Evolutionary conservation across 768 basidiomycete genomes (phyloP).

Genomic region (Rhodotorula sphaerocarpa): DNA sequence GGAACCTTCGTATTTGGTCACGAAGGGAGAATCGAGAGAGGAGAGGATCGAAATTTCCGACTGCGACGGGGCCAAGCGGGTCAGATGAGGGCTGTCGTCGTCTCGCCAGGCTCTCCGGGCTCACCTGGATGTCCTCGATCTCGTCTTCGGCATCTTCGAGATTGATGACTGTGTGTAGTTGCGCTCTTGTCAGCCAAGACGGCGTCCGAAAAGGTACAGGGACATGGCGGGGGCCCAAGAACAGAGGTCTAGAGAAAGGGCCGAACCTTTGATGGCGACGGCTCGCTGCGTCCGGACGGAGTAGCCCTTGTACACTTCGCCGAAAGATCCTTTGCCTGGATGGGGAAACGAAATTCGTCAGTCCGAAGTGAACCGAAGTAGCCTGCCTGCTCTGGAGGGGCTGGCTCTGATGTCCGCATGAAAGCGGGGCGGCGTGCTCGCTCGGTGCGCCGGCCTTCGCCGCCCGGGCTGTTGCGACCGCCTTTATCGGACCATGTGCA

Average conservation of each 20-base stretch:
- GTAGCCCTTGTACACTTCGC: conserved; percentile 98
- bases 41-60: conserved; percentile 98
- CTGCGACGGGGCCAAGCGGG: conserved; percentile 42
- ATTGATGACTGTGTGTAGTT: conserved; percentile 74
- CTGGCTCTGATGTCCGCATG: no score
- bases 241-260: no score
- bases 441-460: no score
- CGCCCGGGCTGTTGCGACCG: no score
- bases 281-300: conserved; percentile 93
- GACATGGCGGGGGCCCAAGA: no score
- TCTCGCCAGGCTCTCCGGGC: background rate
- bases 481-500: no score
- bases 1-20: conserved; percentile 92
- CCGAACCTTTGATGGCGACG: conserved; percentile 76
- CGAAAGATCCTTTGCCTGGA: conserved; percentile 93
- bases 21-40: conserved; percentile 88
- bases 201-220: no score
- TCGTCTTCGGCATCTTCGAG: conserved; percentile 98
- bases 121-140: conserved; percentile 80
- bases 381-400: no score
- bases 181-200: no score
- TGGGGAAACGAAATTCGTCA: background rate
- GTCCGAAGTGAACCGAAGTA: no score
- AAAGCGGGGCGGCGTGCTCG: no score
- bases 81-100: background rate